Conservation (phyloP, 139 green algal genomes). For the Mesotaenium endlicherianum region DNA sequence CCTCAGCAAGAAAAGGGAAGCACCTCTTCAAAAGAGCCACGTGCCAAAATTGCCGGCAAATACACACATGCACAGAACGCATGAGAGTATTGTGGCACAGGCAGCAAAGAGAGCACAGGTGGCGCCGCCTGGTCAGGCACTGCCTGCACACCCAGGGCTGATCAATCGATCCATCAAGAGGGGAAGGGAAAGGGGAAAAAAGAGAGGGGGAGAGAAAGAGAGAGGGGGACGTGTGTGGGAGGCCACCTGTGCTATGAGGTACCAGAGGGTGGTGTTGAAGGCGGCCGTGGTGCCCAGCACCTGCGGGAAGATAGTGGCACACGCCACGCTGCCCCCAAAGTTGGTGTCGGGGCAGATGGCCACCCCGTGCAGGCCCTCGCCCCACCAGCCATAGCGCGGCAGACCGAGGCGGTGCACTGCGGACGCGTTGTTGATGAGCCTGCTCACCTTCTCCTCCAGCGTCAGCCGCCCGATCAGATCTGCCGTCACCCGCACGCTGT, state of each 20-base stretch:
- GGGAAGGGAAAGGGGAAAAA: neutral
- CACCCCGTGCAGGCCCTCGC: conserved; percentile 23
- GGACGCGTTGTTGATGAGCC: neutral
- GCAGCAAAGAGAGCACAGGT: neutral
- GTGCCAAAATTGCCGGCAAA: neutral
- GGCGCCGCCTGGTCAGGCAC: neutral
- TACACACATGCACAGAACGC: neutral
- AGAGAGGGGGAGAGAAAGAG: neutral
- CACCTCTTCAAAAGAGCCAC: neutral
- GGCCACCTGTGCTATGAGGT: neutral
- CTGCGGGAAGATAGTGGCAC: conserved; percentile 25
- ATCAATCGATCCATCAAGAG: neutral
- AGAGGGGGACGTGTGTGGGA: neutral
- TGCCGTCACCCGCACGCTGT: neutral
- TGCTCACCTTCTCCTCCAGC: neutral
- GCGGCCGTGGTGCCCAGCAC: neutral
- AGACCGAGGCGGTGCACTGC: conserved; percentile 1
- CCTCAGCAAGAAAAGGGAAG: neutral
- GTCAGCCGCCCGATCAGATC: conserved; percentile 5
- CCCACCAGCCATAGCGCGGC: conserved; percentile 1
- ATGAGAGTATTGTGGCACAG: neutral
- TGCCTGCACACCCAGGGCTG: neutral
- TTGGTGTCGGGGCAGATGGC: neutral
- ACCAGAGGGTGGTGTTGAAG: conserved; percentile 15
- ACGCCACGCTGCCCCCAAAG: neutral